Base-by-base conservation (phyloP, 2,329 filamentous ascomycete species). In the Cercospora janseana region DNA sequence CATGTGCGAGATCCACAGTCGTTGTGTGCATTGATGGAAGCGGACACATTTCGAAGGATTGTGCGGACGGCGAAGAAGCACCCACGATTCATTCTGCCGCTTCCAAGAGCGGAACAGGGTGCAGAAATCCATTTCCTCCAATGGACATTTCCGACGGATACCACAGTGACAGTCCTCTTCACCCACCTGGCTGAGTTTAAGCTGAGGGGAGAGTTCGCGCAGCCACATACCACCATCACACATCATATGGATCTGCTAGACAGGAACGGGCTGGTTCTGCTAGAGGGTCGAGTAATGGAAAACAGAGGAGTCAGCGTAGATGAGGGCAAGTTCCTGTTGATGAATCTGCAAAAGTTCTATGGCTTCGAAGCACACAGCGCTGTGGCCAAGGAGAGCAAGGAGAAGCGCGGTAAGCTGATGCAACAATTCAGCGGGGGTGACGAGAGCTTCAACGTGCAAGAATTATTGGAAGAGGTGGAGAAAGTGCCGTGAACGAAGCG, bases 81-180 rank as follows among this genome's bases (percentile, higher is more conserved):
- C 67, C 93, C 93, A 10, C 85, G 90, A 61, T 98, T 98, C 72
- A 85, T 98, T 48, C 80, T 98, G 1, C 93, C 93, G 0, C 79
- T 97, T 5, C 87, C 87, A 58, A 87, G 80, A 40, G 69, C 70
- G 54, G 71, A 71, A 3, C 74, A 80, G 55, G 88, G 88, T 44
- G 88, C 90, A 38, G 93, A 97, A 70, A 90, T 98, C 37, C 93
- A 98, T 72, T 95, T 95, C 70, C 72, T 98, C 55, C 92, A 98
- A 71, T 98, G 94, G 89, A 87, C 87, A 0, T 96, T 95, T 70
- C 91, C 95, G 53, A 78, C 83, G 0, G 75, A 77, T 2, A 71
- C 77, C 1, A 77, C 75, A 1, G 71, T 72, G 0, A 79, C 73
- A 24, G 72, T 97, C 4, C 82, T 98, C 26, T 97, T 98, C 73